Percentiles rank a stretch among this genome's conserved stretches.
phyloP scores from a whole-genome alignment of 2,329 filamentous ascomycete genomes.

The Diaporthe humulicola region DNA sequence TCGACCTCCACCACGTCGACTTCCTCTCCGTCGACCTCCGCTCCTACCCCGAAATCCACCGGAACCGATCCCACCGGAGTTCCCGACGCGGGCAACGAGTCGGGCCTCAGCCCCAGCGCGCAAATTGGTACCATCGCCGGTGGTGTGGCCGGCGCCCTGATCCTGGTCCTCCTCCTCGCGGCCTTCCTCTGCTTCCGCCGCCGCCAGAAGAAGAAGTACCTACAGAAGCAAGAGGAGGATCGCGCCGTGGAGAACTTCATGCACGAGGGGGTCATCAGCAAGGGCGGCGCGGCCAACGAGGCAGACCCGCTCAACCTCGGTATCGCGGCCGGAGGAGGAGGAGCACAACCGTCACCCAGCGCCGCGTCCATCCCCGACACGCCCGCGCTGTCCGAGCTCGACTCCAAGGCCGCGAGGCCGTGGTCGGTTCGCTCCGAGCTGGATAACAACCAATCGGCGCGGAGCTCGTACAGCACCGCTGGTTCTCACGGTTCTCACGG shows the following conservation, averaged over 20 bases:
- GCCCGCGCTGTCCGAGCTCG: slow-evolving; percentile 41
- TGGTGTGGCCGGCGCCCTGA: slow-evolving; percentile 40
- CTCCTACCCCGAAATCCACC: slow-evolving; percentile 24
- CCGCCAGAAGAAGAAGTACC: slow-evolving; percentile 25
- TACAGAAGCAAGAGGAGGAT: not conserved
- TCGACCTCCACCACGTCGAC: slow-evolving; percentile 18
- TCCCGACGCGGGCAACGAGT: not conserved
- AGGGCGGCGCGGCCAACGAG: slow-evolving; percentile 3
- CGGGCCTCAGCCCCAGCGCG: slow-evolving; percentile 43
- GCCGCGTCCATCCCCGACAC: slow-evolving; percentile 19
- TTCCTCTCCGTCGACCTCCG: too few relatives aligned
- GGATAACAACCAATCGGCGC: slow-evolving; percentile 21
- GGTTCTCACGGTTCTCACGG: not conserved
- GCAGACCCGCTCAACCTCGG: slow-evolving; percentile 26
- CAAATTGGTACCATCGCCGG: slow-evolving; percentile 46
- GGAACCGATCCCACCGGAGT: not conserved
- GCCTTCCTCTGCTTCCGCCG: slow-evolving; percentile 41
- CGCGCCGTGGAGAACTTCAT: not conserved
- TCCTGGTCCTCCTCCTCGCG: slow-evolving; percentile 40
- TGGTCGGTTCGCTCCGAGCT: slow-evolving; percentile 45
- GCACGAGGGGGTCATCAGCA: not conserved
- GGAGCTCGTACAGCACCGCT: not conserved
- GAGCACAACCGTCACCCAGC: not conserved
- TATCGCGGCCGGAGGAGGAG: slow-evolving; percentile 5
- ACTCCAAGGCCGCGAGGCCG: slow-evolving; percentile 40